Evolutionary conservation across 129 eudicot species (phyloP), one percentile per base, ranked within the genome.

Genomic region (Mikania micrantha): DNA sequence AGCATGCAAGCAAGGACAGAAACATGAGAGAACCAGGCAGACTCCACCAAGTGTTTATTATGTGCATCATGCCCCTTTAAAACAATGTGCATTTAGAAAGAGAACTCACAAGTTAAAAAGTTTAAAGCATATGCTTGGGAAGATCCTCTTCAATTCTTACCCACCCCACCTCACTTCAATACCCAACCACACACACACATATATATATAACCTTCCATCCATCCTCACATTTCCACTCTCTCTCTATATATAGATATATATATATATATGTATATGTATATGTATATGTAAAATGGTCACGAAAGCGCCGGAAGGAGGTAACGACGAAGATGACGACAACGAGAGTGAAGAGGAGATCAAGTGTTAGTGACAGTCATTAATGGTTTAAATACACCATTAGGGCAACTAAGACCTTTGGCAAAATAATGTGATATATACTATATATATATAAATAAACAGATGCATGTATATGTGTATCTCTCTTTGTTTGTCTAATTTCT

Each of bases 321-420:
- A 64, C 7, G 42, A 40, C 48, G 10, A 32, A 9, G 66, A 62
- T 4, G 75, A 61, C 19, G 65, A 60, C 7, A 57, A 15, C 27
- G 38, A 69, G 15, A 39, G 53, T 60, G 24, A 57, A 19, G 58
- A 60, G 36, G 50, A 49, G 34, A 49, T 49, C 29, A 31, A n/a
- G 53, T 7, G 28, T 68, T 44, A 17, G 12, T 20, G 57, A 17
- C 0, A 36, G 70, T 71, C 70, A 69, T 56, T 78, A 44, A 73
- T 72, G 82, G 75, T 73, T 47, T 32, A 19, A 52, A 58, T 24
- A 10, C 69, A 78, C 79, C 83, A 59, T 73, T 73, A 67, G 83
- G 83, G 83, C 83, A 79, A 79, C 83, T 67, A 67, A 67, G 49
- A 79, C 79, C 83, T 79, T 79, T 79, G 83, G 83, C 79, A 79